Evolutionary conservation across 768 basidiomycete species (phyloP), one percentile per base, ranked within the genome.

Genomic region (Chalciporus chontae): DNA sequence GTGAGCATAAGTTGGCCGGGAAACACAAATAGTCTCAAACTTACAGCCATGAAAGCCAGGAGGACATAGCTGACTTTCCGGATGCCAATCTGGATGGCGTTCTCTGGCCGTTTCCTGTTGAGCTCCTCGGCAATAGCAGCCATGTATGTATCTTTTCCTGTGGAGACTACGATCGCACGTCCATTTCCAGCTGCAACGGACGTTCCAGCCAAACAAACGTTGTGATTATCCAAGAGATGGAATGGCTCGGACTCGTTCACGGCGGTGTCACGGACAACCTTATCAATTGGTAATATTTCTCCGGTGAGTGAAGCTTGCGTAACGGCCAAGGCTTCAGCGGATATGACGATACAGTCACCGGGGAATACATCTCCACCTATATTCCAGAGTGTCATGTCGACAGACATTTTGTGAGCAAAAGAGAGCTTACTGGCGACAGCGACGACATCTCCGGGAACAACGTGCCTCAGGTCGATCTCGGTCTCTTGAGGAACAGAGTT

Each of bases 281-380:
- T 70, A 37, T 70, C 69, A 24, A 71, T 40, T 14, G 69, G 69
- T 38, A 70, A 23, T 41, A 70, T 53, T 57, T 70, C 69, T 39
- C 69, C 69, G 13, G 69, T 70, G 49, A 70, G 65, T 5, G 69
- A 70, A 2, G 70, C 70, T 41, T 70, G 69, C 4, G 69, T 55
- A 24, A 69, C 15, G 11, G 69, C 52, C 46, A 70, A 39, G 17
- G 69, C 58, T 45, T 69, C 65, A 4, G 70, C 62, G 37, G 57
- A 65, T 24, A 69, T 55, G 18, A 71, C 5, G 24, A 71, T 14
- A 32, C 65, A 70, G 26, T 70, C 69, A 17, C 70, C 69, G 15
- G 69, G 69, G 40, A 71, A 69, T 48, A 70, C 70, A 41, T 69
- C 65, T 39, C 65, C 66, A 31, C 68, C 66, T 69, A 38, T 37